Conservation (phyloP, 768 basidiomycete genomes). For the Russula earlei region DNA sequence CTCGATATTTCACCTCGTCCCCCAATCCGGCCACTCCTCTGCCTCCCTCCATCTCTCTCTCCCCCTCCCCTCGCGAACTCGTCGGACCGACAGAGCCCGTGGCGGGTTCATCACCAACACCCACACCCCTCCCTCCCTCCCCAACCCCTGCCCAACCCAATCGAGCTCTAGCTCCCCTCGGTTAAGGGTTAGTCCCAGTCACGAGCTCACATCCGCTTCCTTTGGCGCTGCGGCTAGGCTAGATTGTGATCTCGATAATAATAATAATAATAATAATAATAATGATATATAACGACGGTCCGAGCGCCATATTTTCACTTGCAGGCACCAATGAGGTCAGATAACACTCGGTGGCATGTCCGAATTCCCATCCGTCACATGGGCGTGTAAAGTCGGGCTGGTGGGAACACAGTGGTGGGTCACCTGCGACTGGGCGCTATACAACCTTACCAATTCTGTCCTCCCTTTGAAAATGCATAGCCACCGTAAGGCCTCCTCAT, state of each 20-base stretch:
- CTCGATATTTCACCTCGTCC: not conserved
- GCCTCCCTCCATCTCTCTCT: not conserved
- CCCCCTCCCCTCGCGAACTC: slow-evolving; percentile 1
- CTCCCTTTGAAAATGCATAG: not conserved
- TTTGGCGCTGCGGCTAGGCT: slow-evolving; percentile 12
- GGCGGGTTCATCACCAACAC: not conserved
- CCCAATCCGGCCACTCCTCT: not conserved
- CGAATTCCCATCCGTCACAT: slow-evolving; percentile 5
- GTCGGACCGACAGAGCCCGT: slow-evolving; percentile 2
- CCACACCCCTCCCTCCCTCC: not conserved
- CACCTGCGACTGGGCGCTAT: slow-evolving; percentile 1
- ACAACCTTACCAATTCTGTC: not conserved
- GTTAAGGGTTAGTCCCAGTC: slow-evolving; percentile 17
- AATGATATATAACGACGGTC: not conserved
- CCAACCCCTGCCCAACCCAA: not conserved
- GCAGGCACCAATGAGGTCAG: slow-evolving; percentile 18
- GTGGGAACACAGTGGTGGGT: slow-evolving; percentile 3
- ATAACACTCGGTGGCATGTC: not conserved
- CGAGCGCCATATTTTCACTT: not conserved
- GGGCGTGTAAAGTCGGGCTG: slow-evolving; percentile 4
- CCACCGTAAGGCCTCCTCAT: slow-evolving; percentile 18
- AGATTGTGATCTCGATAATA: slow-evolving; percentile 15
- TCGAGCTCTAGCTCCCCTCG: slow-evolving; percentile 8
- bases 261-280: too few relatives aligned
- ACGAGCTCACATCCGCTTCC: slow-evolving; percentile 7